Percentiles rank a stretch among this genome's conserved stretches.
Evolutionary conservation across 2,329 filamentous ascomycete genomes (phyloP).

Genomic region (Stemphylium vesicarium): DNA sequence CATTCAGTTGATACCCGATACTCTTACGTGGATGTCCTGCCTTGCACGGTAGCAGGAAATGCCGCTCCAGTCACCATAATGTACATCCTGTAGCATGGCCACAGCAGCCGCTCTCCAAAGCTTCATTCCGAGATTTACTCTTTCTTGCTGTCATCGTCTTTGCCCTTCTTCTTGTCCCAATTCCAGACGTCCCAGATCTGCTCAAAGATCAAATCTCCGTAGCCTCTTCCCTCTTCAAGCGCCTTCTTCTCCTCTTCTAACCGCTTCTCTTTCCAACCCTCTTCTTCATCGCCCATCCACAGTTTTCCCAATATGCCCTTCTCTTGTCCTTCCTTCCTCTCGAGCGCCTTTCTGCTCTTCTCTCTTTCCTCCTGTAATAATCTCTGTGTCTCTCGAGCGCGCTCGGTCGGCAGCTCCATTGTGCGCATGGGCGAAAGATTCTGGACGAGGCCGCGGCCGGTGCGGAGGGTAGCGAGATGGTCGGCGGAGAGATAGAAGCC

Average conservation of each 20-base stretch:
- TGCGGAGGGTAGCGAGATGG: constrained; percentile 54
- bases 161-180: constrained; percentile 49
- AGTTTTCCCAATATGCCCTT: constrained; percentile 41
- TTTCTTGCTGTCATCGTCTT: constrained; percentile 26
- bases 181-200: constrained; percentile 58
- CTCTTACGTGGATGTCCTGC: neutral
- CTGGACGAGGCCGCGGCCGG: constrained; percentile 46
- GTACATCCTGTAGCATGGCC: constrained; percentile 6
- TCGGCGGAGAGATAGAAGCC: constrained; percentile 59
- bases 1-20: neutral
- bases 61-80: neutral
- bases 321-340: constrained; percentile 25
- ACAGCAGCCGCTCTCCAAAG: neutral
- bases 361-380: constrained; percentile 49
- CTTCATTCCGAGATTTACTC: constrained; percentile 13
- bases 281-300: constrained; percentile 51
- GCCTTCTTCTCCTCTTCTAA: constrained; percentile 54
- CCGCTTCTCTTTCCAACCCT: constrained; percentile 54
- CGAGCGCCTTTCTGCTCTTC: constrained; percentile 41
- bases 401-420: constrained; percentile 46
- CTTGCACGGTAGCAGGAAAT: neutral
- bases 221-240: constrained; percentile 48
- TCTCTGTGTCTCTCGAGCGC: constrained; percentile 41
- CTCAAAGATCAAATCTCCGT: constrained; percentile 52
- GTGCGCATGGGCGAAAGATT: constrained; percentile 31